Evolutionary conservation across 2,329 filamentous ascomycete species (phyloP).

Genomic region (Dothistroma pini): DNA sequence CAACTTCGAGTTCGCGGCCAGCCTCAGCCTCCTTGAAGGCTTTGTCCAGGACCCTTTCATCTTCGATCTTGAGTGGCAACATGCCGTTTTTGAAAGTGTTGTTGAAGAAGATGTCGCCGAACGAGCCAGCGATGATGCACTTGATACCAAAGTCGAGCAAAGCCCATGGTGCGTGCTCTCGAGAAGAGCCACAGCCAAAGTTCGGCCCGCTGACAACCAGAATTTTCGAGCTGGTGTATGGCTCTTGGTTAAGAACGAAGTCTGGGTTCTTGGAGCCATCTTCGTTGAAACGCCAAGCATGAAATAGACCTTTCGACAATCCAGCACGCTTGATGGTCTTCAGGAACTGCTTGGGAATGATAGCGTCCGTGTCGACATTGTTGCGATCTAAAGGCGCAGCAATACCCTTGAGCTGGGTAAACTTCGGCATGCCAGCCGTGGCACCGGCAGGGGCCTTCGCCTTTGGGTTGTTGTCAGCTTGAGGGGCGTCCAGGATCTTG

Average conservation of each 20-base stretch:
- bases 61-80: conserved; percentile 75
- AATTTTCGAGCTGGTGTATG: conserved; percentile 80
- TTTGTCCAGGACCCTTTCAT: conserved; percentile 61
- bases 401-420: conserved; percentile 77
- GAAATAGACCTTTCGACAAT: conserved; percentile 82
- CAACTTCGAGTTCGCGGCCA: conserved; percentile 81
- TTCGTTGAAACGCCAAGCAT: conserved; percentile 72
- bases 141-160: conserved; percentile 95
- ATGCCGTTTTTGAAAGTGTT: conserved; percentile 99
- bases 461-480: conserved; percentile 56
- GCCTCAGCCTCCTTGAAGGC: conserved; percentile 75
- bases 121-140: conserved; percentile 84
- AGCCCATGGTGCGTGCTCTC: conserved; percentile 97
- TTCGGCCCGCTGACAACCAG: conserved; percentile 88
- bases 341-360: conserved; percentile 98
- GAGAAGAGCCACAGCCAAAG: conserved; percentile 89
- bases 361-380: conserved; percentile 98
- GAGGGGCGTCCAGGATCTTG: conserved; percentile 61
- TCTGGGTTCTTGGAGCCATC: conserved; percentile 67
- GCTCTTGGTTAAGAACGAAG: conserved; percentile 87
- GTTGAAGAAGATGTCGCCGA: conserved; percentile 96
- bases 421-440: conserved; percentile 72
- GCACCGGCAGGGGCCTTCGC: conserved; percentile 45
- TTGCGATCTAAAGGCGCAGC: conserved; percentile 81
- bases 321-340: conserved; percentile 99